Base-by-base conservation (phyloP, 228 moss, liverwort and hornwort species). In the Sphagnum fallax region DNA sequence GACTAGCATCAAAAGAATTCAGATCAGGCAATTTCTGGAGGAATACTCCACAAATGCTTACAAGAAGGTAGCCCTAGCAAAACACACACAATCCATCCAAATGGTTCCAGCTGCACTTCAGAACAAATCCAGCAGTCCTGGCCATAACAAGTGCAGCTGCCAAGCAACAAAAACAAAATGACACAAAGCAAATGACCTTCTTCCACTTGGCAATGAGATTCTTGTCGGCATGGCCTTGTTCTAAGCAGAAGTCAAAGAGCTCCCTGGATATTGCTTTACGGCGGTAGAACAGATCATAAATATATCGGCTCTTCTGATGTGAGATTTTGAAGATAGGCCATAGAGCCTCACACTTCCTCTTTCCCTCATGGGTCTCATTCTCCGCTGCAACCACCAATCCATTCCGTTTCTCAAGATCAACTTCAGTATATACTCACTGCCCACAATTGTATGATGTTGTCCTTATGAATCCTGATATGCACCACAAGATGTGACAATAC, bases 281-380 rank as follows among this genome's bases (percentile, higher is more conserved):
- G 72, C 98, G 77, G 75, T 98, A 98, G 68, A 83, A 98, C 47
- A 98, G 82, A 72, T 98, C 98, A 74, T 87, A 94, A 50, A 98
- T 94, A 49, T 98, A 98, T 52, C 94, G 88, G 55, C 93, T 94
- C 85, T 98, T 98, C 63, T 98, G 98, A 76, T 98, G 98, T 53
- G 90, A 82, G 47, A 98, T 93, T 75, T 98, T 98, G 66, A 98
- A 98, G 63, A 98, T 94, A 18, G 98, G 98, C 98, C 98, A 98
- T 72, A 98, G 73, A 53, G 98, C 94, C 75, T 98, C 98, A 73
- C 98, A 98, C 65, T 93, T 98, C 75, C 98, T 84, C 83, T 94
- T 98, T 62, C 98, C 98, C 75, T 98, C 98, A 58, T 98, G 98
- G 16, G 98, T 92, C 68, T 98, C 98, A 79, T 98, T 98, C 73